Evolutionary conservation across 176 grass and related monocot species (phyloP).

Genomic region (Carex pumila): DNA sequence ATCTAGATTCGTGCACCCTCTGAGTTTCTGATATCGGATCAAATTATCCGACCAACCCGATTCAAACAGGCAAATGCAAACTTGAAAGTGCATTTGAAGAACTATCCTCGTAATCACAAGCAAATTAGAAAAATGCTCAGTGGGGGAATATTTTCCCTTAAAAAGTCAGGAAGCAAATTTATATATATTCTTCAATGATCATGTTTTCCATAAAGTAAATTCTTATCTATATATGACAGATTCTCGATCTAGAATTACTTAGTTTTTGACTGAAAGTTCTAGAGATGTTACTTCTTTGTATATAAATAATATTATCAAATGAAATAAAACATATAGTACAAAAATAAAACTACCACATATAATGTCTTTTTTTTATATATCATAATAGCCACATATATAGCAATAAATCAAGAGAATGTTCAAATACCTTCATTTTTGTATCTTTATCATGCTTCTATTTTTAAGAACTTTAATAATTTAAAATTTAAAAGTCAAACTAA

Average conservation of each 20-base stretch:
- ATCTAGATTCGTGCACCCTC: no score
- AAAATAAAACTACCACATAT: not conserved
- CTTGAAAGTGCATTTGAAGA: not conserved
- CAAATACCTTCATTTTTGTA: no score
- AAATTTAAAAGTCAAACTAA: no score
- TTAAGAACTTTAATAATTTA: no score
- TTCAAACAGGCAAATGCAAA: not conserved
- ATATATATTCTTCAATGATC: not conserved
- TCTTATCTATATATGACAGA: not conserved
- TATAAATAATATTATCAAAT: not conserved
- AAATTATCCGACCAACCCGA: no score
- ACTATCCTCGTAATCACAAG: not conserved
- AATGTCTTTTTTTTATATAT: not conserved
- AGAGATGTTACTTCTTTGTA: not conserved
- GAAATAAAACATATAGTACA: no score
- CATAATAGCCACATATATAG: no score
- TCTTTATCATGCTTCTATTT: no score
- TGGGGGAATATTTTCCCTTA: not conserved
- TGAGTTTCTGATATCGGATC: no score
- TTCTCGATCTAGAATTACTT: not conserved
- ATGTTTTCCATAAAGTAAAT: not conserved
- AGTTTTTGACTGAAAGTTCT: not conserved
- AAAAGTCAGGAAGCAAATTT: not conserved
- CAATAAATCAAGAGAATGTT: no score
- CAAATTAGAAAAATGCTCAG: not conserved